Percentiles rank a stretch among this genome's conserved stretches.
These are phyloP conservation scores for Elsinoe fawcettii DNA, from an alignment of 2,329 filamentous ascomycete genomes.

Conservation along the genomic window DNA sequence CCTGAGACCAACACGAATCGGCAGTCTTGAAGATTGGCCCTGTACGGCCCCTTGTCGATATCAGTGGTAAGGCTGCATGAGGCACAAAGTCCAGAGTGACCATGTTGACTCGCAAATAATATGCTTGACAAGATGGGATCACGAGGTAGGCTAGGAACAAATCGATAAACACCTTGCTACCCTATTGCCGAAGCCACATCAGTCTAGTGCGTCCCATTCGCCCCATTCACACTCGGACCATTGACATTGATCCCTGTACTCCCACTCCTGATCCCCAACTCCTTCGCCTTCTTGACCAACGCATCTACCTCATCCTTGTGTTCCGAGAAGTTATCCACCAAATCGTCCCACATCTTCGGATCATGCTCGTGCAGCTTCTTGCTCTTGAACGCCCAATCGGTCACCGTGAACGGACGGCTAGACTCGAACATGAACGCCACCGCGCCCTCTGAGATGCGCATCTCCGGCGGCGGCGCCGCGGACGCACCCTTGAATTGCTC, in stretches of 20 bases:
- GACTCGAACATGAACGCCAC: constrained; percentile 38
- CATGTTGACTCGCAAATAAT: no score
- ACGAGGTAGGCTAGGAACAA: not conserved
- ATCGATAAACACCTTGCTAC: not conserved
- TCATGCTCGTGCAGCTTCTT: constrained; percentile 37
- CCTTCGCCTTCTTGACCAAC: constrained; percentile 18
- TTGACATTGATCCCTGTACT: constrained; percentile 13
- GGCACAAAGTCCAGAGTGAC: no score
- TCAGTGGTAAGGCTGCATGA: no score
- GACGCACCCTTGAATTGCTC: constrained; percentile 42
- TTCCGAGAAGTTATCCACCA: constrained; percentile 32
- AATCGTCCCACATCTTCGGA: constrained; percentile 32
- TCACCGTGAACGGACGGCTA: constrained; percentile 18
- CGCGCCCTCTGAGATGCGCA: constrained; percentile 36
- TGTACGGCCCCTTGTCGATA: no score
- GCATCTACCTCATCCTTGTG: constrained; percentile 30
- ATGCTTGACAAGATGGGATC: no score
- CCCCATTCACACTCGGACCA: not conserved
- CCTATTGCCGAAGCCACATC: not conserved
- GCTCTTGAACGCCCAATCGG: constrained; percentile 19
- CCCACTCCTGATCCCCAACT: constrained; percentile 9
- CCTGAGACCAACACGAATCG: no score
- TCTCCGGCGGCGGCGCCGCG: constrained; percentile 42
- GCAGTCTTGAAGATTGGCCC: no score
- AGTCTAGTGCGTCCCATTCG: not conserved